These are phyloP conservation scores for Blakeslea trispora DNA, from an alignment of 371 early-diverging fungal genomes.

Conservation along the genomic window DNA sequence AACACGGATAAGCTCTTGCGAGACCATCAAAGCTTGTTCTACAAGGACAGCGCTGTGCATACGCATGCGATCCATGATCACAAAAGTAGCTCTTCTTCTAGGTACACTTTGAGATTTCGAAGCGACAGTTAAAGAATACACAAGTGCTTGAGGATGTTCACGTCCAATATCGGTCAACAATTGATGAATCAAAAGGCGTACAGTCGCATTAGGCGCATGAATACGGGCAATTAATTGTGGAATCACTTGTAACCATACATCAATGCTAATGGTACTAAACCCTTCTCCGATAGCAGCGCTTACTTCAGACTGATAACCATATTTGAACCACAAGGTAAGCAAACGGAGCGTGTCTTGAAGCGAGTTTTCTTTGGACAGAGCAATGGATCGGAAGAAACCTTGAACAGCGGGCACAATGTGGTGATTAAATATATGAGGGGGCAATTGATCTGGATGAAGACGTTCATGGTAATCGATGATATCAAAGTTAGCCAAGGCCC, in stretches of 20 bases:
- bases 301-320: constrained; percentile 88
- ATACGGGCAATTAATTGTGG: constrained; percentile 98
- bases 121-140: constrained; percentile 96
- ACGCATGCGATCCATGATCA: constrained; percentile 93
- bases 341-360: constrained; percentile 96
- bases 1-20: constrained; percentile 95
- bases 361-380: constrained; percentile 87
- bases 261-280: constrained; percentile 88
- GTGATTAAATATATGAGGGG: constrained; percentile 56
- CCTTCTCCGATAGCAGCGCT: constrained; percentile 86
- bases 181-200: constrained; percentile 88
- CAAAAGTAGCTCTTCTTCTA: constrained; percentile 83
- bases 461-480: constrained; percentile 80
- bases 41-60: constrained; percentile 83
- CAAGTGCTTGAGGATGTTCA: constrained; percentile 95
- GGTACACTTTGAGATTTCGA: constrained; percentile 86
- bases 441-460: constrained; percentile 53
- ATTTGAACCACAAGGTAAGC: constrained; percentile 96
- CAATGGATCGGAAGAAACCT: constrained; percentile 95
- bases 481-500: constrained; percentile 95
- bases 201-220: constrained; percentile 81
- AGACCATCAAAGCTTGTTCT: constrained; percentile 93
- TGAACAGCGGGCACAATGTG: constrained; percentile 72
- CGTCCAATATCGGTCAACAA: constrained; percentile 92
- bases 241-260: constrained; percentile 98